phyloP scores from a whole-genome alignment of 805 yeast species.

The Torulaspora microellipsoides region DNA sequence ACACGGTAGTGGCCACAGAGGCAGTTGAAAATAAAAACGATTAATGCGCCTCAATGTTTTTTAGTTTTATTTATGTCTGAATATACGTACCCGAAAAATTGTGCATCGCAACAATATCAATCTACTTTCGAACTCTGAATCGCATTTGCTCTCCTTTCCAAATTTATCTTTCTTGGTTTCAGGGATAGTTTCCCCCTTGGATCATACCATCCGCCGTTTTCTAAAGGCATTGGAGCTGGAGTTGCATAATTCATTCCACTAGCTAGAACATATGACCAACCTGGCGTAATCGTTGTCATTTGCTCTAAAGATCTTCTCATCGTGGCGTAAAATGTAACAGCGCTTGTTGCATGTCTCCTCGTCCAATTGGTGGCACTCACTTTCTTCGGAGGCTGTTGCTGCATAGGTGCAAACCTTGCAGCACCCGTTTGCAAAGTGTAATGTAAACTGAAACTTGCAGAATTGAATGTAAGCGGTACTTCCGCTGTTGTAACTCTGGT shows the following conservation, averaged over 20 bases:
- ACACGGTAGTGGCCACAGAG: too few species aligned
- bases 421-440: conserved; percentile 72
- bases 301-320: conserved; percentile 25
- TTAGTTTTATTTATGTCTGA: too few species aligned
- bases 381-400: conserved; percentile 69
- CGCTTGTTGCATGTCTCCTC: conserved; percentile 59
- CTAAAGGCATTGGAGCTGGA: conserved; percentile 62
- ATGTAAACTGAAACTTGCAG: conserved; percentile 58
- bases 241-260: conserved; percentile 63
- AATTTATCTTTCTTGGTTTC: conserved; percentile 18
- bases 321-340: conserved; percentile 52
- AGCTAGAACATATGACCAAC: conserved; percentile 67
- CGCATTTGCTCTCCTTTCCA: too few species aligned
- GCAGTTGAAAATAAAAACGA: too few species aligned
- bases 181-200: conserved; percentile 45
- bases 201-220: conserved; percentile 50
- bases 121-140: too few species aligned
- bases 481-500: conserved; percentile 11
- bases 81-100: too few species aligned
- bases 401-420: conserved; percentile 87
- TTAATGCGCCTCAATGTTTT: too few species aligned
- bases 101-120: too few species aligned
- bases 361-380: conserved; percentile 65
- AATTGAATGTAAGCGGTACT: conserved; percentile 22
- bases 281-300: conserved; percentile 72